Evolutionary conservation across 139 green algal species (phyloP), one percentile per base, ranked within the genome.

Genomic region (Chlamydomonas schloesseri): DNA sequence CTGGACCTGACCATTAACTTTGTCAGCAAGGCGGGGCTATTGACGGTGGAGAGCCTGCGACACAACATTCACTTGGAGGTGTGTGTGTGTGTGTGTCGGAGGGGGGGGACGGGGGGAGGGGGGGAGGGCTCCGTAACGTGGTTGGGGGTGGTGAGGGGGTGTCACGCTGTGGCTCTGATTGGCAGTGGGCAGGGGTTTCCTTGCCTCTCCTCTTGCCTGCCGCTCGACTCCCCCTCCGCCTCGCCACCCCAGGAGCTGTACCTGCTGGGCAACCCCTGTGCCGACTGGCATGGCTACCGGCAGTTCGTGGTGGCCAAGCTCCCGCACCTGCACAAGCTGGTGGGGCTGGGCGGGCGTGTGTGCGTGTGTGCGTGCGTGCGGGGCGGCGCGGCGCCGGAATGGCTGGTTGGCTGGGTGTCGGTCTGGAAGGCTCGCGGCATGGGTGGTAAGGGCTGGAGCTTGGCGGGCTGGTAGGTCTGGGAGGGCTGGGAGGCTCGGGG

Each of bases 1-100:
- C 92, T 99, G 24, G 97, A 99, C 90, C 91, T 99, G 0, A 99
- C 96, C 13, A 88, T 97, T 50, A 99, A 99, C 89, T 98, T 98
- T 71, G 83, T 99, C 4, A 65, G 77, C 73, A 95, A 95, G 88
- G 83, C 89, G 67, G 80, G 88, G 29, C 88, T 97, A 75, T 83
- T 94, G 3, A 93, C 73, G 13, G 55, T 97, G 53, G 55, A 53
- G 36, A 94, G 84, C 75, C 85, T 97, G 81, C 58, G 81, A 14
- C 50, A 73, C 17, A 83, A 84, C 36, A n/a, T 87, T 5, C 72
- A 90, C 80, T 73, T 90, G 33, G 47, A 84, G 60, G 76, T 83
- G 60, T 24, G 75, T 5, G 20, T 9, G 9, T 37, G 31, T 10
- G 37, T 8, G 65, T 37, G 65, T 37, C 53, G 13, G 53, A 58